These are phyloP conservation scores for Penicillium sclerotiorum DNA, from an alignment of 2,329 filamentous ascomycete species.

Conservation along the genomic window DNA sequence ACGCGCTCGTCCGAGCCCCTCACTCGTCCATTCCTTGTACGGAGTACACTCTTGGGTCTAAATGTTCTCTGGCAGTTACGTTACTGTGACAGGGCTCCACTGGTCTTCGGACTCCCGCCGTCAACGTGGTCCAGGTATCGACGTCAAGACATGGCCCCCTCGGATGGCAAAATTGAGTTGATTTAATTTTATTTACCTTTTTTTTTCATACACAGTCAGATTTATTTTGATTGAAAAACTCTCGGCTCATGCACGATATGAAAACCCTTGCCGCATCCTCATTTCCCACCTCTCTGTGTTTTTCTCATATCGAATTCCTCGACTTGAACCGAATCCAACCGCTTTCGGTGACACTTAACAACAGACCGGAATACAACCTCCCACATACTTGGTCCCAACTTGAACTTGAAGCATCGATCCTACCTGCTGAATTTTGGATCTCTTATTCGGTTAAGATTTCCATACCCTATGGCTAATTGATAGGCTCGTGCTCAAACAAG, in stretches of 20 bases:
- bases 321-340: slow-evolving; percentile 8
- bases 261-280: slow-evolving; percentile 23
- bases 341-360: slow-evolving; percentile 13
- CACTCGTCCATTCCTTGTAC: slow-evolving; percentile 5
- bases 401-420: slow-evolving; percentile 1
- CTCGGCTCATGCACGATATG: slow-evolving; percentile 12
- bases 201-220: slow-evolving; percentile 1
- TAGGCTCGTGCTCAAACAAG: slow-evolving; percentile 8
- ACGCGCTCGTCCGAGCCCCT: slow-evolving; percentile 2
- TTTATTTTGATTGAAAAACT: too few relatives aligned
- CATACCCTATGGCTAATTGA: slow-evolving; percentile 3
- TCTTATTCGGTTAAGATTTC: slow-evolving; percentile 2
- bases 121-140: slow-evolving; percentile 18
- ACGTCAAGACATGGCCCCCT: slow-evolving; percentile 4
- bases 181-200: background rate
- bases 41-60: background rate
- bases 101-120: slow-evolving; percentile 10
- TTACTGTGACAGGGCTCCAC: slow-evolving; percentile 11
- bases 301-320: slow-evolving; percentile 14
- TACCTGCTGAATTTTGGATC: background rate
- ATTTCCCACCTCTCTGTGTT: slow-evolving; percentile 10
- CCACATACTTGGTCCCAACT: slow-evolving; percentile 17
- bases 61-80: too few relatives aligned
- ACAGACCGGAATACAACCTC: slow-evolving; percentile 17
- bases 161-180: slow-evolving; percentile 15